A percentile compares a stretch with the other conserved stretches of the same genome.
Conservation (phyloP, 2,329 filamentous ascomycete species). For the Pleurostoma richardsiae region DNA sequence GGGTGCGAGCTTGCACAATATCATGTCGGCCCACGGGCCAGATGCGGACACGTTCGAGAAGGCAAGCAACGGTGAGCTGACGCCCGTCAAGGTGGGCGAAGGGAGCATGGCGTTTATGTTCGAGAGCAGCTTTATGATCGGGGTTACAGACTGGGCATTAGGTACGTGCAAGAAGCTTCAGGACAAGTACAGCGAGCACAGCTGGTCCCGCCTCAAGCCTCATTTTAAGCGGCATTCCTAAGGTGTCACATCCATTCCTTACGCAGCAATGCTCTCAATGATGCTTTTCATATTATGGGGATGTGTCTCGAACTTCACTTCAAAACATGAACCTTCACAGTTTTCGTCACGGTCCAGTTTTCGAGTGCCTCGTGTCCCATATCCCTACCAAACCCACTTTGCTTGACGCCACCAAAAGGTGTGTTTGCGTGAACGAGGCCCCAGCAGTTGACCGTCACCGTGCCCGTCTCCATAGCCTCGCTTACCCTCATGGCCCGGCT, state of each 20-base stretch:
- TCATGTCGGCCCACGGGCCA: constrained; percentile 64
- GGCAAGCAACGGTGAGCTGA: constrained; percentile 48
- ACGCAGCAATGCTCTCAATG: too few relatives aligned
- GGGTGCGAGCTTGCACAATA: constrained; percentile 61
- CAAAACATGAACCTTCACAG: not conserved
- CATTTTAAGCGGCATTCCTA: constrained; percentile 26
- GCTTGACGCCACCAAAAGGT: constrained; percentile 19
- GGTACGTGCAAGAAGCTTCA: constrained; percentile 54
- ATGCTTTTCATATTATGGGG: too few relatives aligned
- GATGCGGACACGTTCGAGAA: constrained; percentile 53
- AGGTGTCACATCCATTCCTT: too few relatives aligned
- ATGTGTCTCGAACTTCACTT: too few relatives aligned
- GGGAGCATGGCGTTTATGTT: constrained; percentile 66
- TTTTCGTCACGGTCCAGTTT: not conserved
- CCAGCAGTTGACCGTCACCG: constrained; percentile 10
- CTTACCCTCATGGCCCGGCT: constrained; percentile 60
- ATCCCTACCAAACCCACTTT: constrained; percentile 22
- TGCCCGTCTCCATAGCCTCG: constrained; percentile 39
- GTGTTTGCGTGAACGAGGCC: constrained; percentile 4
- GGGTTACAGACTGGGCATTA: constrained; percentile 66
- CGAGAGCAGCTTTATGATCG: constrained; percentile 64
- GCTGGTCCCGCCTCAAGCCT: constrained; percentile 66
- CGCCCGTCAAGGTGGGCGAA: constrained; percentile 51
- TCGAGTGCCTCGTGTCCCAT: constrained; percentile 6
- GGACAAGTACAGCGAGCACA: constrained; percentile 72